Percentiles rank a stretch among this genome's conserved stretches.
These are phyloP conservation scores for Annona squamosa DNA, from an alignment of 164 flowering plant species.

Conservation along the genomic window DNA sequence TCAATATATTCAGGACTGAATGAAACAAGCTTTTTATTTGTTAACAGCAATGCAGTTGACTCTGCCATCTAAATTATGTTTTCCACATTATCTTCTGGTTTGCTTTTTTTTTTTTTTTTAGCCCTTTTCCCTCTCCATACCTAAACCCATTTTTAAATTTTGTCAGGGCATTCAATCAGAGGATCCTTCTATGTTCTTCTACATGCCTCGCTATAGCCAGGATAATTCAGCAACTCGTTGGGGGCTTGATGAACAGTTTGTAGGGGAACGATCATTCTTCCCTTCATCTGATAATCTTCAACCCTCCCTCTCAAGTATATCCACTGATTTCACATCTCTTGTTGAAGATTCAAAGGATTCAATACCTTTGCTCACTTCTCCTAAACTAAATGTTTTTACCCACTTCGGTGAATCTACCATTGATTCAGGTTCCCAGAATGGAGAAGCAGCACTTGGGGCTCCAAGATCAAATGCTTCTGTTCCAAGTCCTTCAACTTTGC, in stretches of 20 bases:
- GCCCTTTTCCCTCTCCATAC: background rate
- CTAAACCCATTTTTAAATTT: background rate
- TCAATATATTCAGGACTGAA: background rate
- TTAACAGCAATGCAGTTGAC: too few relatives aligned
- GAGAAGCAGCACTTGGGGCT: background rate
- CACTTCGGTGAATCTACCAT: background rate
- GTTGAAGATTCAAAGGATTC: background rate
- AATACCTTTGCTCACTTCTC: background rate
- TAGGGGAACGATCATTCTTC: background rate
- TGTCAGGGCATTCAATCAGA: background rate
- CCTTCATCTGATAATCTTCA: background rate
- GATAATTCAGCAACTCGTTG: background rate
- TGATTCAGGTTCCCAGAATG: background rate
- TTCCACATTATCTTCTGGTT: too few relatives aligned
- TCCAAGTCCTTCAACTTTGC: background rate
- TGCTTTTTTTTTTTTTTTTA: too few relatives aligned
- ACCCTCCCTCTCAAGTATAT: background rate
- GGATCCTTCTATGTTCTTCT: background rate
- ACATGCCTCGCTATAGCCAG: background rate
- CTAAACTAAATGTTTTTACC: background rate
- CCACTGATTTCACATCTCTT: background rate
- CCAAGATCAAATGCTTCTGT: background rate
- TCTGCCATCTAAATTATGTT: too few relatives aligned
- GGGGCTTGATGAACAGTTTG: background rate
- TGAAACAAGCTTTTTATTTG: background rate